These are phyloP conservation scores for Pseudocercospora crystallina DNA, from an alignment of 2,329 filamentous ascomycete species.

Conservation along the genomic window DNA sequence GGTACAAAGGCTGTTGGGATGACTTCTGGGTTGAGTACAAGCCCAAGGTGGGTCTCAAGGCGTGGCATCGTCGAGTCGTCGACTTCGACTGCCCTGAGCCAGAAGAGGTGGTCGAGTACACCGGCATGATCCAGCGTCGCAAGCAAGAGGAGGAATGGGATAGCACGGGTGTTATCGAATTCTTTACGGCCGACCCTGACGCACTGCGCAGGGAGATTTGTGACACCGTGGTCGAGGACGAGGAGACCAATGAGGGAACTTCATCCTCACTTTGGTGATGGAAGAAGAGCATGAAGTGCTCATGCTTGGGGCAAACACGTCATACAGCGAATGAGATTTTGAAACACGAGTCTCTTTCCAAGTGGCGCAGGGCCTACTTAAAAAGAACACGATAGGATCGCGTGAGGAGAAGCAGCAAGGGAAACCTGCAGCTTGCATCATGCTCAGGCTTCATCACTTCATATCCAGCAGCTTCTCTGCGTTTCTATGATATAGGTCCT, in stretches of 20 bases:
- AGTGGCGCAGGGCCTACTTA: too few species aligned
- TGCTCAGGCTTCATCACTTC: not conserved
- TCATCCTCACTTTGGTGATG: not conserved
- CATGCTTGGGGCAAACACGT: too few species aligned
- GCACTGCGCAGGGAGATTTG: not conserved
- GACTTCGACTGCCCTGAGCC: not conserved
- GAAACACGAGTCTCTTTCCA: too few species aligned
- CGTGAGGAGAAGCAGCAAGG: too few species aligned
- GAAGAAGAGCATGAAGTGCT: not conserved
- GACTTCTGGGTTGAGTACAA: not conserved
- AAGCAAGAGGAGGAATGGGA: not conserved
- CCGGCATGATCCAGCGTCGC: not conserved
- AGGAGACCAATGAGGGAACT: not conserved
- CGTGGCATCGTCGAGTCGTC: not conserved
- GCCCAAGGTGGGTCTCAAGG: not conserved
- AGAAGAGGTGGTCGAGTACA: not conserved
- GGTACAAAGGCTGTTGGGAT: not conserved
- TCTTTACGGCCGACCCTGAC: not conserved
- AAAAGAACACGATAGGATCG: too few species aligned
- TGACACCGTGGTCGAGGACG: not conserved
- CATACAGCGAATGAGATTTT: too few species aligned
- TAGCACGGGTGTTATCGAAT: conserved; percentile 5
- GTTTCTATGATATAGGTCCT: conserved; percentile 42
- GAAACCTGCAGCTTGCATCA: too few species aligned
- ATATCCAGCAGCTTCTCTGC: conserved; percentile 30